Percentiles rank a stretch among this genome's conserved stretches.
Conservation (phyloP, 495 filamentous ascomycete species). For the Beverwykella pulmonaria region DNA sequence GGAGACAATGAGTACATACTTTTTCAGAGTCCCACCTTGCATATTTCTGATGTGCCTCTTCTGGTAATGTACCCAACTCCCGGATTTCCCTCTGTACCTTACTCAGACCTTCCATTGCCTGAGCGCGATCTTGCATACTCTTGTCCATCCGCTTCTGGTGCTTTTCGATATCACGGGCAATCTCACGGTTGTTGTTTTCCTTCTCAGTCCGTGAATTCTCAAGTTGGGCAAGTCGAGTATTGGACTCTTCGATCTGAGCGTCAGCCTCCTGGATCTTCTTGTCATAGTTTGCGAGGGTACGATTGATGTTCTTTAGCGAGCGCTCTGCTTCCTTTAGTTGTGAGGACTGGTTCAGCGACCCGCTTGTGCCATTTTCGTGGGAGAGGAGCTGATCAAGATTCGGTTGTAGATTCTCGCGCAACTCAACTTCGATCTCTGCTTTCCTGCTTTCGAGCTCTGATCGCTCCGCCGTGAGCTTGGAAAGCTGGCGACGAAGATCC, state of each 20-base stretch:
- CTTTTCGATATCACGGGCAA: slow-evolving; percentile 79
- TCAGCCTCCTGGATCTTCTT: slow-evolving; percentile 50
- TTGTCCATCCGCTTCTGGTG: slow-evolving; percentile 91
- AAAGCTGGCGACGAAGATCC: slow-evolving; percentile 71
- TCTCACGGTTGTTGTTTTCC: slow-evolving; percentile 69
- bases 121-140: slow-evolving; percentile 80
- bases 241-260: slow-evolving; percentile 67
- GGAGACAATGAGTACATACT: slow-evolving; percentile 48
- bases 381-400: slow-evolving; percentile 84
- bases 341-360: slow-evolving; percentile 57
- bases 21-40: slow-evolving; percentile 74
- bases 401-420: slow-evolving; percentile 81
- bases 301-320: slow-evolving; percentile 76
- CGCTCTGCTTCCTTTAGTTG: slow-evolving; percentile 75
- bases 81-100: slow-evolving; percentile 87
- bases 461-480: slow-evolving; percentile 70
- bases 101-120: slow-evolving; percentile 70
- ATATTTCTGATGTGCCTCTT: slow-evolving; percentile 92
- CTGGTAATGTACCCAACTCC: slow-evolving; percentile 88
- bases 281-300: slow-evolving; percentile 57
- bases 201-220: slow-evolving; percentile 66
- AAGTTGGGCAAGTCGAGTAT: slow-evolving; percentile 60
- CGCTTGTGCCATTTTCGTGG: slow-evolving; percentile 67
- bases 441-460: slow-evolving; percentile 82
- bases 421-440: slow-evolving; percentile 75